Conservation (phyloP, 2,329 filamentous ascomycete species). For the Exophiala dermatitidis region DNA sequence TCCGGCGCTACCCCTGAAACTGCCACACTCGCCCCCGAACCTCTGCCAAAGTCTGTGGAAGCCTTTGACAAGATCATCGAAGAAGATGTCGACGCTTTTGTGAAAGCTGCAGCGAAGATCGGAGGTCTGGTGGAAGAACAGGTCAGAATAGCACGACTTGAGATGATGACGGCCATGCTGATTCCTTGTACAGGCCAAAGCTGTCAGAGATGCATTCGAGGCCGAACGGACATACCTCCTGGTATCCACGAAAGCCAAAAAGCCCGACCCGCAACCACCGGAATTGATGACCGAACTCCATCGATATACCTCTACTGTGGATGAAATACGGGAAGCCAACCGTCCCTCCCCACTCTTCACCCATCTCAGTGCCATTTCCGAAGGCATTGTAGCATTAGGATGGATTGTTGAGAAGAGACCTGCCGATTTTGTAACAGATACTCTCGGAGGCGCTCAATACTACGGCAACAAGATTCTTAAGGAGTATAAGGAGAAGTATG, state of each 20-base stretch:
- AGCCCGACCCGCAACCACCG: slow-evolving; percentile 67
- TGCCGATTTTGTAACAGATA: slow-evolving; percentile 76
- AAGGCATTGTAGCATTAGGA: slow-evolving; percentile 80
- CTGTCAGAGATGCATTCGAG: slow-evolving; percentile 61
- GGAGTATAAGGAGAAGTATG: slow-evolving; percentile 75
- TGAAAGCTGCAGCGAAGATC: slow-evolving; percentile 67
- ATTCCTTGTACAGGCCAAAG: slow-evolving; percentile 40
- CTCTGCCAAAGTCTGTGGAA: slow-evolving; percentile 68
- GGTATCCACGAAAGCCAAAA: slow-evolving; percentile 83
- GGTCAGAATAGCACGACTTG: slow-evolving; percentile 44
- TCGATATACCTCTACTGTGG: slow-evolving; percentile 69
- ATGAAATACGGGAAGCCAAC: slow-evolving; percentile 74
- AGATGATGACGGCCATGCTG: background rate
- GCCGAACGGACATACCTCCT: slow-evolving; percentile 83
- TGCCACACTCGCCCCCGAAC: slow-evolving; percentile 45
- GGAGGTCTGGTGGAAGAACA: slow-evolving; percentile 75
- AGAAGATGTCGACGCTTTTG: slow-evolving; percentile 67
- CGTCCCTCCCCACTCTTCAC: slow-evolving; percentile 67
- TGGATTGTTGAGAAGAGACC: slow-evolving; percentile 87
- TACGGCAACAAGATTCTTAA: slow-evolving; percentile 92
- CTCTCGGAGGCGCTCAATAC: slow-evolving; percentile 77
- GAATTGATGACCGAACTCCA: slow-evolving; percentile 82
- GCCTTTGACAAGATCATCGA: slow-evolving; percentile 78
- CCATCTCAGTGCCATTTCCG: slow-evolving; percentile 78
- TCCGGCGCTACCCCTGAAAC: slow-evolving; percentile 32